Conservation (phyloP, 176 grass and related monocot species). For the Coix lacrymajobi region DNA sequence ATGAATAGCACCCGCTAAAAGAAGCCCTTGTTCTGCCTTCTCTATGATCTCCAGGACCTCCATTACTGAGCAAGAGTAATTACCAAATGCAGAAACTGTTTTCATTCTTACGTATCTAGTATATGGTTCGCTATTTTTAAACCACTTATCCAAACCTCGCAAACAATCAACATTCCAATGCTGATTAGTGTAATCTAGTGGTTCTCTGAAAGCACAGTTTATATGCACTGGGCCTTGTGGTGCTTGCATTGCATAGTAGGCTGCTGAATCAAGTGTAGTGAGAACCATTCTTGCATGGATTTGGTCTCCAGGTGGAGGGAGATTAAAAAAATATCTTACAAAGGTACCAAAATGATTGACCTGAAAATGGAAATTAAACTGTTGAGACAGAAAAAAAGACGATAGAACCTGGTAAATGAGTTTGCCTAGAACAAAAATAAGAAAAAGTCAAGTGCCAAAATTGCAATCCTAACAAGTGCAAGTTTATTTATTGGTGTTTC, state of each 20-base stretch:
- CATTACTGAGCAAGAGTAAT: conserved; percentile 39
- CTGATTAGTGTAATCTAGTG: conserved; percentile 54
- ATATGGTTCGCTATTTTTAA: conserved; percentile 58
- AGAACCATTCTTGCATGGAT: conserved; percentile 72
- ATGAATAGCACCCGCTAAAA: conserved; percentile 72
- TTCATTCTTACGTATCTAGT: conserved; percentile 72
- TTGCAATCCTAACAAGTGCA: conserved; percentile 3
- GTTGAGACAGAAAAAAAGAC: not conserved
- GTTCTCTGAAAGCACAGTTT: conserved; percentile 89
- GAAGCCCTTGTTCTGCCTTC: conserved; percentile 58
- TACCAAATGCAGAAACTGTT: conserved; percentile 27
- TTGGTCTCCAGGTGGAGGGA: conserved; percentile 75
- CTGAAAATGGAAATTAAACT: conserved; percentile 38
- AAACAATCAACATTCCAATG: conserved; percentile 65
- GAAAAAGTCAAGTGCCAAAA: not conserved
- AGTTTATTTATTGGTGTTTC: not conserved
- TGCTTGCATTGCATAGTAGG: conserved; percentile 63
- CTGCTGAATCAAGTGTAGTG: conserved; percentile 85
- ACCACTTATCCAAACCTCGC: conserved; percentile 75
- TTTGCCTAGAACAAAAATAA: not conserved
- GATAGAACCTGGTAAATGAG: conserved; percentile 5
- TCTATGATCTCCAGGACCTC: conserved; percentile 69
- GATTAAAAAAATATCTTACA: conserved; percentile 74
- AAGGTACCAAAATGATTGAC: conserved; percentile 92
- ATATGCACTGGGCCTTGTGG: conserved; percentile 84